Percentiles rank a stretch among this genome's conserved stretches.
These are phyloP conservation scores for Harringtonia lauricola DNA, from an alignment of 2,329 filamentous ascomycete genomes.

Conservation along the genomic window DNA sequence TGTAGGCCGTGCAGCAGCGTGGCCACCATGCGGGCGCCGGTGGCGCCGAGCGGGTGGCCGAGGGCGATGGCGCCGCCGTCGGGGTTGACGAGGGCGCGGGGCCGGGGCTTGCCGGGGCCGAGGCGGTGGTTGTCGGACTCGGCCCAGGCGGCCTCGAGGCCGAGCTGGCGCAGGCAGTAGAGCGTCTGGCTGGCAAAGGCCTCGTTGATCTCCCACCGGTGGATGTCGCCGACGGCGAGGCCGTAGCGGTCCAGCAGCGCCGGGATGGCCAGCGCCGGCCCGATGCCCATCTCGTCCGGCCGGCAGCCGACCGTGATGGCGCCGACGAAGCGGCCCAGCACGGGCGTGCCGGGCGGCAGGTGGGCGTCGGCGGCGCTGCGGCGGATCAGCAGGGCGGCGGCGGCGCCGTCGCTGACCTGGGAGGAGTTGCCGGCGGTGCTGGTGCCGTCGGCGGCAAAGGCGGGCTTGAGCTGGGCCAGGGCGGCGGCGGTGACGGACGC, in stretches of 20 bases:
- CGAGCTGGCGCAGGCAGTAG: conserved; percentile 61
- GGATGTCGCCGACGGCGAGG: conserved; percentile 56
- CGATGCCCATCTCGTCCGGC: conserved; percentile 91
- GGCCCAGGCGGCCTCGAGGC: conserved; percentile 50
- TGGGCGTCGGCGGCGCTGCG: conserved; percentile 67
- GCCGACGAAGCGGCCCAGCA: conserved; percentile 76
- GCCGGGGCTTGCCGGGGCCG: background rate
- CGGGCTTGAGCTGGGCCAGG: conserved; percentile 72
- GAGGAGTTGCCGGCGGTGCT: conserved; percentile 75
- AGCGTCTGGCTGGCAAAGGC: conserved; percentile 56
- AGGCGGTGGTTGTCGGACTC: conserved; percentile 16
- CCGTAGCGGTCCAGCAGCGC: conserved; percentile 62
- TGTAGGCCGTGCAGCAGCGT: conserved; percentile 57
- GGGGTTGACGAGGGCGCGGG: conserved; percentile 62
- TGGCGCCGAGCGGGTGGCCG: conserved; percentile 84
- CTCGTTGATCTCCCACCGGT: conserved; percentile 92
- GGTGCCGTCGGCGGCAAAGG: conserved; percentile 63
- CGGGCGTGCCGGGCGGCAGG: conserved; percentile 48
- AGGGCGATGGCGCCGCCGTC: conserved; percentile 92
- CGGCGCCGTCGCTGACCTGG: conserved; percentile 82
- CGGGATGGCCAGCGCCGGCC: conserved; percentile 77
- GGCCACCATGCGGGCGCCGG: conserved; percentile 69
- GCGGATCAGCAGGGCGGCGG: conserved; percentile 74
- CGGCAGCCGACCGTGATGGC: conserved; percentile 66
- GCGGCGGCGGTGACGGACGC: conserved; percentile 56